Base-by-base conservation (phyloP, 805 yeast genomes). In the Pichia nakasei region DNA sequence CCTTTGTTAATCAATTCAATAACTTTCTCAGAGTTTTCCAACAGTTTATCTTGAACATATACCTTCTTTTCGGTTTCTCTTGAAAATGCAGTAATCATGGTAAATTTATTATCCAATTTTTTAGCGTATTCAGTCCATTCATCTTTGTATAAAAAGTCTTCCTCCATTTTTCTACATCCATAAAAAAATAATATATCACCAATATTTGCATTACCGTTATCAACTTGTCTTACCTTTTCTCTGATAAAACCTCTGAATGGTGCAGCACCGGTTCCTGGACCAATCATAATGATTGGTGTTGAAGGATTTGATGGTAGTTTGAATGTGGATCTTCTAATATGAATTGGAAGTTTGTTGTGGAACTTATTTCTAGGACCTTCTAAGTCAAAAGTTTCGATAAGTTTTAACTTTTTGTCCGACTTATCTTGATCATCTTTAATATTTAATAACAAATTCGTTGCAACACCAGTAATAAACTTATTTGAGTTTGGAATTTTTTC, bases 211-310 rank as follows among this genome's bases (percentile, higher is more conserved):
- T 64, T 77, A 52, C 71, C 69, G 38, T 61, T 61, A 46, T 69
- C 69, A 12, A 66, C 66, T 57, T 69, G 75, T 34, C 67, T 61
- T n/a, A 80, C 84, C 57, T 89, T 82, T 61, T 91, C 98, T 68
- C 94, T 80, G 32, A 91, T 65, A 53, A 91, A 91, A 4, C 95
- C 98, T 68, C 98, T 81, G 71, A 93, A 86, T 49, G 98, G 98
- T 9, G 98, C 97, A 41, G 91, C 91, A 63, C 98, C 98, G 3
- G 98, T 93, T 52, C 98, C 98, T 38, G 98, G 97, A 24, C 98
- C 98, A 57, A 91, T 75, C 83, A 89, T 77, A 55, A 91, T 87
- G 20, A 91, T 73, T 17, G 97, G 97, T 27, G 81, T 78, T 3
- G 75, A 64, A 27, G 94, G 82, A 59, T 86, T 85, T 8, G 88